Conservation (phyloP, 2,329 filamentous ascomycete genomes). For the Pseudodiploospora longispora region DNA sequence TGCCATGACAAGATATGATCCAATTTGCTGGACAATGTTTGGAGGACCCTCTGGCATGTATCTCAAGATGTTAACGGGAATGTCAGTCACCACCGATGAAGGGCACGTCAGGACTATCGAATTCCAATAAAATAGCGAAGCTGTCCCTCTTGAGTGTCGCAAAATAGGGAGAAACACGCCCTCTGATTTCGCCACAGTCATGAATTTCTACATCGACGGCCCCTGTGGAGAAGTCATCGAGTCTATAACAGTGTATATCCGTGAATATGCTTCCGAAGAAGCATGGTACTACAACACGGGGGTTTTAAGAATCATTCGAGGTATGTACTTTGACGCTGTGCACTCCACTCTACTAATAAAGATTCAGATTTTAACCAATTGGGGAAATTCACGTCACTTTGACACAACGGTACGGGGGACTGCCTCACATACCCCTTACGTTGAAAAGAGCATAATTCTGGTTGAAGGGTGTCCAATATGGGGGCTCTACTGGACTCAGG, state of each 20-base stretch:
- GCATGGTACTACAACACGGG: conserved; percentile 6
- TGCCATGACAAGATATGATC: conserved; percentile 9
- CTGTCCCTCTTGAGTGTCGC: conserved; percentile 6
- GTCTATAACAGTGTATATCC: conserved; percentile 5
- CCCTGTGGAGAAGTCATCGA: conserved; percentile 8
- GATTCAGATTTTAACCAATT: conserved; percentile 8
- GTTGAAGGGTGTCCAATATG: conserved; percentile 8
- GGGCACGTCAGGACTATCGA: conserved; percentile 4
- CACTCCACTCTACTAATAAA: conserved; percentile 2
- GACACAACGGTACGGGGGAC: neutral
- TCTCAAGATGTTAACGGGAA: conserved; percentile 6
- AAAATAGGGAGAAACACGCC: conserved; percentile 7
- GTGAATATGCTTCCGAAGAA: conserved; percentile 2
- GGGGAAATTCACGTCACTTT: conserved; percentile 7
- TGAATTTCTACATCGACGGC: conserved; percentile 9
- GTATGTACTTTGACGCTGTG: conserved; percentile 2
- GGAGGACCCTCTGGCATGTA: conserved; percentile 8
- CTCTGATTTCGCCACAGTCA: conserved; percentile 7
- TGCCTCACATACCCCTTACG: neutral
- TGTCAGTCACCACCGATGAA: conserved; percentile 5
- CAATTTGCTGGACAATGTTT: conserved; percentile 9
- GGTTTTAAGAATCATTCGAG: conserved; percentile 7
- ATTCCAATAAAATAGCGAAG: conserved; percentile 9
- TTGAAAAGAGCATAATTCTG: conserved; percentile 6
- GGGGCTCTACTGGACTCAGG: conserved; percentile 10